Evolutionary conservation across 805 yeast genomes (phyloP).

Genomic region (Maudiozyma turicensis): DNA sequence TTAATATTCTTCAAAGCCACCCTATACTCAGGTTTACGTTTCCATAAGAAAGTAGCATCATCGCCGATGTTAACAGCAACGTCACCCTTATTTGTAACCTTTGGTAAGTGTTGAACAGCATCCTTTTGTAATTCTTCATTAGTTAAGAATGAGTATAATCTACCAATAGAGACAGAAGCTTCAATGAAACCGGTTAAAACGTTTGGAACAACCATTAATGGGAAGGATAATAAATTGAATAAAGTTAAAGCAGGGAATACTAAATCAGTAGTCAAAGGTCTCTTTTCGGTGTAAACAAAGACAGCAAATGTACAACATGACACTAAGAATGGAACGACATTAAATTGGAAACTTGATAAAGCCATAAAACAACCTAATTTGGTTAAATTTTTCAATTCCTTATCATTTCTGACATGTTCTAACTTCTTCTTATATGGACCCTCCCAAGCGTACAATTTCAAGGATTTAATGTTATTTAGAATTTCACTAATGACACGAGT

Average conservation of each 20-base stretch:
- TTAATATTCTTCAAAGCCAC: slow-evolving; percentile 57
- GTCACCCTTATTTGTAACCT: slow-evolving; percentile 51
- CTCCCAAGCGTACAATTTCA: slow-evolving; percentile 96
- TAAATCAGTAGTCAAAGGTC: slow-evolving; percentile 76
- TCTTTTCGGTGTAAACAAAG: slow-evolving; percentile 49
- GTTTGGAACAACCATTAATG: slow-evolving; percentile 86
- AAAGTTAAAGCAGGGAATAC: slow-evolving; percentile 86
- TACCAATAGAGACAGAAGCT: slow-evolving; percentile 70
- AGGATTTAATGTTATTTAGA: slow-evolving; percentile 80
- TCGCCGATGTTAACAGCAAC: slow-evolving; percentile 47
- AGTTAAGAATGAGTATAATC: slow-evolving; percentile 65
- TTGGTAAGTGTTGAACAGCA: slow-evolving; percentile 40
- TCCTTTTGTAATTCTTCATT: slow-evolving; percentile 77
- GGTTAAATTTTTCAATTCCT: slow-evolving; percentile 68
- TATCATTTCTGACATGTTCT: slow-evolving; percentile 75
- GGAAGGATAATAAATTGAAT: slow-evolving; percentile 83
- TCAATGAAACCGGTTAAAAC: slow-evolving; percentile 80
- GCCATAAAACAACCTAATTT: slow-evolving; percentile 68
- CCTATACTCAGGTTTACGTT: slow-evolving; percentile 58
- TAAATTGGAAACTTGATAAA: slow-evolving; percentile 65
- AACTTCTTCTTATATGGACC: slow-evolving; percentile 66
- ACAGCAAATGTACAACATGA: slow-evolving; percentile 83
- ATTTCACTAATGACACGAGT: slow-evolving; percentile 83
- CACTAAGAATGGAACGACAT: slow-evolving; percentile 80
- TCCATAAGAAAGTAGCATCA: slow-evolving; percentile 70